phyloP scores from a whole-genome alignment of 2,329 filamentous ascomycete species.

The Tolypocladium album region DNA sequence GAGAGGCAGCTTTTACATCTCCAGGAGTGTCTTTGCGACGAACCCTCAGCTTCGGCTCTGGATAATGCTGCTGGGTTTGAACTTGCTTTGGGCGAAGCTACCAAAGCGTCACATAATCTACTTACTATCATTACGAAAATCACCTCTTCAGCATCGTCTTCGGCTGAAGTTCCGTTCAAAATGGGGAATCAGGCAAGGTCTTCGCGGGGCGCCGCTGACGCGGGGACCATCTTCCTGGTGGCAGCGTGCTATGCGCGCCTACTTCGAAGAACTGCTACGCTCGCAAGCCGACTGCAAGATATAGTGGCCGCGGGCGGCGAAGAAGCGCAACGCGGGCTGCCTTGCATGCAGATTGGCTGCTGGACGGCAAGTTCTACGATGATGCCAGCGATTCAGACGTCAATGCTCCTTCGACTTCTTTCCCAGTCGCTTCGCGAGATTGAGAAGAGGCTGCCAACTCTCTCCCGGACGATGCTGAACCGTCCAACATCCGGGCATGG shows the following conservation, averaged over 20 bases:
- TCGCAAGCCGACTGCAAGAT: background rate
- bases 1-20: slow-evolving; percentile 1
- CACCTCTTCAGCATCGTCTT: background rate
- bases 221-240: slow-evolving; percentile 1
- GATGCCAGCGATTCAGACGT: slow-evolving; percentile 1
- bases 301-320: slow-evolving; percentile 1
- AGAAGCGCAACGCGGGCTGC: background rate
- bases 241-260: slow-evolving; percentile 2
- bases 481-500: background rate
- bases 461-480: background rate
- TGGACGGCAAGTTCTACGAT: background rate
- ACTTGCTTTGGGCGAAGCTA: background rate
- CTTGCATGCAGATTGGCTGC: slow-evolving; percentile 1
- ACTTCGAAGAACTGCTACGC: background rate
- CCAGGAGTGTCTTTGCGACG: background rate
- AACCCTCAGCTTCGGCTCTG: background rate
- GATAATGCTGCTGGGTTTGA: background rate
- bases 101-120: background rate
- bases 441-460: slow-evolving; percentile 1
- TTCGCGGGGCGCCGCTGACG: background rate
- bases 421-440: slow-evolving; percentile 3
- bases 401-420: slow-evolving; percentile 1
- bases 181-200: background rate
- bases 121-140: background rate
- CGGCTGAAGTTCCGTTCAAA: background rate